Conservation (phyloP, 2,329 filamentous ascomycete genomes). For the Penicillium frequentans region DNA sequence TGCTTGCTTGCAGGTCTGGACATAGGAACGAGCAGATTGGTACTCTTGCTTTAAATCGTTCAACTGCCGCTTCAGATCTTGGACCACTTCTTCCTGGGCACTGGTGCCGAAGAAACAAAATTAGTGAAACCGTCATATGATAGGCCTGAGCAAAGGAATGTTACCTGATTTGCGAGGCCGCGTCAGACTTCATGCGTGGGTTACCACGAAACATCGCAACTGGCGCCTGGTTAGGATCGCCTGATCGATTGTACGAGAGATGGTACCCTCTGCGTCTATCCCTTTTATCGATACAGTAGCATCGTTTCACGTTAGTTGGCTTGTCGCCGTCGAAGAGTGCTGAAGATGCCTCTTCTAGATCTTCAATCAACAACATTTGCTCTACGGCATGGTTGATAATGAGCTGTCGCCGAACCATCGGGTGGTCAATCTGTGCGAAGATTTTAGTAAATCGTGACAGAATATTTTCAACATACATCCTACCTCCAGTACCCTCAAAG, state of each 20-base stretch:
- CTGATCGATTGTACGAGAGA: slow-evolving; percentile 53
- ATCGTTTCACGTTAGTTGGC: slow-evolving; percentile 71
- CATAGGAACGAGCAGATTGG: slow-evolving; percentile 49
- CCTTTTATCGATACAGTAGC: slow-evolving; percentile 63
- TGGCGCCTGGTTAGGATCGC: slow-evolving; percentile 53
- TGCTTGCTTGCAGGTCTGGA: slow-evolving; percentile 52
- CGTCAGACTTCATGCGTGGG: slow-evolving; percentile 78
- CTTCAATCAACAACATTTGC: slow-evolving; percentile 74
- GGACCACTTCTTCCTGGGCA: slow-evolving; percentile 48
- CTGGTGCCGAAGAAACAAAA: slow-evolving; percentile 22
- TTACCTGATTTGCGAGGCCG: slow-evolving; percentile 64
- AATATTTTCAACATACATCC: neutral
- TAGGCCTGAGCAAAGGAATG: neutral
- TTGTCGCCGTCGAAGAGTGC: slow-evolving; percentile 65
- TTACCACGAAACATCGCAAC: slow-evolving; percentile 54
- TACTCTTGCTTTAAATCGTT: slow-evolving; percentile 53
- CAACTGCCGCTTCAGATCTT: slow-evolving; percentile 58
- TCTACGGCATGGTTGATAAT: slow-evolving; percentile 83
- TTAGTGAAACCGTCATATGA: neutral
- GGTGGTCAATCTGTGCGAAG: slow-evolving; percentile 66
- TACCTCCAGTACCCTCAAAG: slow-evolving; percentile 71
- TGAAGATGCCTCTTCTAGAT: slow-evolving; percentile 64
- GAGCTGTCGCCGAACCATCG: slow-evolving; percentile 74
- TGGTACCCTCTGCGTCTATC: slow-evolving; percentile 63
- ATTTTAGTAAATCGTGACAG: neutral